Evolutionary conservation across 2,329 filamentous ascomycete species (phyloP).

Genomic region (Talaromyces sp.): DNA sequence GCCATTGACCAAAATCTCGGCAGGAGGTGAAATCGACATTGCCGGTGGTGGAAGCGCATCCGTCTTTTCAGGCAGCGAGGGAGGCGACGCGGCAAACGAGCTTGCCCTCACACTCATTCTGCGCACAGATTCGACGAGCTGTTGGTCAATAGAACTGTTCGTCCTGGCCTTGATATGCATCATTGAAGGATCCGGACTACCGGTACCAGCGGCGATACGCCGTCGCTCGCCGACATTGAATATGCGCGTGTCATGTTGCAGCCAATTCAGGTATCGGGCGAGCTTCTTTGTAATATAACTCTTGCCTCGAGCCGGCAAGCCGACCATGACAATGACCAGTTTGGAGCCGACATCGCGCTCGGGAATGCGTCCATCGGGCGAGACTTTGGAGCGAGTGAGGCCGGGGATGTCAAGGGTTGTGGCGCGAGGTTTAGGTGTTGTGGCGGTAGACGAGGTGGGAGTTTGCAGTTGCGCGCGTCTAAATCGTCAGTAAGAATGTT

Average conservation of each 20-base stretch:
- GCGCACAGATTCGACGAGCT: conserved; percentile 44
- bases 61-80: conserved; percentile 26
- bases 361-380: conserved; percentile 90
- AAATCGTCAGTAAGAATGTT: conserved; percentile 12
- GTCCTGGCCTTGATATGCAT: conserved; percentile 20
- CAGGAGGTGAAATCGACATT: conserved; percentile 33
- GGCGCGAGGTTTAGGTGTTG: conserved; percentile 78
- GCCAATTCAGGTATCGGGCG: conserved; percentile 90
- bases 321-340: conserved; percentile 97
- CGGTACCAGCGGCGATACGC: conserved; percentile 64
- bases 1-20: conserved; percentile 59
- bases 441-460: not conserved
- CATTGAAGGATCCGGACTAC: conserved; percentile 31
- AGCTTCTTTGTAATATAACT: conserved; percentile 99
- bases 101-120: conserved; percentile 40
- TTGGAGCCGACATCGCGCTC: conserved; percentile 93
- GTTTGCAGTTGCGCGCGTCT: conserved; percentile 66
- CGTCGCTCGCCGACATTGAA: conserved; percentile 96
- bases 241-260: conserved; percentile 91
- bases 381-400: conserved; percentile 90
- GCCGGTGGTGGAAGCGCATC: conserved; percentile 38
- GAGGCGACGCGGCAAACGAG: conserved; percentile 20
- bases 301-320: conserved; percentile 89
- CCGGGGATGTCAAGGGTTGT: conserved; percentile 96
- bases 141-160: conserved; percentile 36